These are phyloP conservation scores for Cyberlindnera saturnus DNA, from an alignment of 805 yeast genomes.

Conservation along the genomic window DNA sequence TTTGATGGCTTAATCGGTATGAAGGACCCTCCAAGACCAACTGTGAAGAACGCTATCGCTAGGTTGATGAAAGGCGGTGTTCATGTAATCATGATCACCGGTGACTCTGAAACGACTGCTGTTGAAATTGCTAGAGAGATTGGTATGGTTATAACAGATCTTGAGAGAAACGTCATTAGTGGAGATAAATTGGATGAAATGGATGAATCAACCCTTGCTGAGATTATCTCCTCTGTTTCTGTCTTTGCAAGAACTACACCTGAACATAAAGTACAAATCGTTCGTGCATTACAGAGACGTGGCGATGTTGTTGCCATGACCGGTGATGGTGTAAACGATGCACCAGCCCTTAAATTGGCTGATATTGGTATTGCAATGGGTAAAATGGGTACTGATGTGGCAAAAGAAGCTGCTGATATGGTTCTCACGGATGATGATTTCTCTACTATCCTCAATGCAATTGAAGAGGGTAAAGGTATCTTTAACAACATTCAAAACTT, in stretches of 20 bases:
- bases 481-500: conserved; percentile 93
- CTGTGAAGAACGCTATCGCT: conserved; percentile 70
- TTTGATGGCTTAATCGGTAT: conserved; percentile 89
- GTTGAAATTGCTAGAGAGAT: conserved; percentile 78
- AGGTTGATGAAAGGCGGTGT: conserved; percentile 87
- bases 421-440: conserved; percentile 95
- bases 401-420: conserved; percentile 98
- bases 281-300: conserved; percentile 79
- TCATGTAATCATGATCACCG: conserved; percentile 97
- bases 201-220: conserved; percentile 65
- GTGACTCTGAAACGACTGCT: conserved; percentile 88
- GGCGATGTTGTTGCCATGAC: conserved; percentile 98
- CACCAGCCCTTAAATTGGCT: conserved; percentile 95
- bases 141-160: conserved; percentile 74
- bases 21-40: conserved; percentile 97
- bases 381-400: conserved; percentile 93
- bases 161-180: conserved; percentile 63
- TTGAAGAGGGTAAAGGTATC: conserved; percentile 96
- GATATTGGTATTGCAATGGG: conserved; percentile 96
- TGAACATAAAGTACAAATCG: conserved; percentile 86
- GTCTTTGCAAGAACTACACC: conserved; percentile 95
- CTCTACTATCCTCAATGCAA: conserved; percentile 87
- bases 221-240: conserved; percentile 73
- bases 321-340: conserved; percentile 99
- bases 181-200: conserved; percentile 80